These are phyloP conservation scores for Aquilaria sinensis DNA, from an alignment of 345 rosid species.

Conservation along the genomic window DNA sequence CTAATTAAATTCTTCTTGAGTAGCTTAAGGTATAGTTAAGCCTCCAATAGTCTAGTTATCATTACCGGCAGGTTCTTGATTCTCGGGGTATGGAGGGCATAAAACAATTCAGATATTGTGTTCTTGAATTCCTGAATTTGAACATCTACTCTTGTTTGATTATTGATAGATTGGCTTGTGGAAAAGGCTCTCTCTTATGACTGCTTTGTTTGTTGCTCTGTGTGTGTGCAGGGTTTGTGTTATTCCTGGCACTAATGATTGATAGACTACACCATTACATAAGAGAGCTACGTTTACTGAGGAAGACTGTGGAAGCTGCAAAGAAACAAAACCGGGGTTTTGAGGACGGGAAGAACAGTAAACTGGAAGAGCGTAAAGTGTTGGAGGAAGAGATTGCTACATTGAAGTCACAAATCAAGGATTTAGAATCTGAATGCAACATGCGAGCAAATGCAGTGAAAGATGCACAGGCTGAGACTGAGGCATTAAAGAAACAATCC, in stretches of 20 bases:
- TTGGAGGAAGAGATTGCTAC: conserved; percentile 40
- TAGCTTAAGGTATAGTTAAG: no score
- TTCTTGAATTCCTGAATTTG: no score
- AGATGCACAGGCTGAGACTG: conserved; percentile 51
- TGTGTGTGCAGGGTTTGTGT: conserved; percentile 53
- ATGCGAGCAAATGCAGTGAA: conserved; percentile 48
- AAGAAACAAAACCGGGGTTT: conserved; percentile 64
- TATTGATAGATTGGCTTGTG: neutral
- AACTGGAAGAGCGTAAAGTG: conserved; percentile 36
- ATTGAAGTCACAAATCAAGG: conserved; percentile 38
- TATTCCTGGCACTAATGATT: conserved; percentile 75
- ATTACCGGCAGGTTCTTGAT: no score
- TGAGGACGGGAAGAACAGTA: conserved; percentile 50
- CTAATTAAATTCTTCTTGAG: no score
- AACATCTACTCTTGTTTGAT: neutral
- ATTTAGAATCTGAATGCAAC: conserved; percentile 45
- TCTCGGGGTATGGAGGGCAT: no score
- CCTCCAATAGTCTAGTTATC: no score
- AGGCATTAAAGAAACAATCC: conserved; percentile 60
- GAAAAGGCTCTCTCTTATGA: neutral
- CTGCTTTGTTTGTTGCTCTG: neutral
- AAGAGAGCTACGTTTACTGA: conserved; percentile 68
- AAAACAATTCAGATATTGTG: no score
- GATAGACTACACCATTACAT: conserved; percentile 88
- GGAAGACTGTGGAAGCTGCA: conserved; percentile 71